Base-by-base conservation (phyloP, 129 eudicot genomes). In the Erigeron canadensis region DNA sequence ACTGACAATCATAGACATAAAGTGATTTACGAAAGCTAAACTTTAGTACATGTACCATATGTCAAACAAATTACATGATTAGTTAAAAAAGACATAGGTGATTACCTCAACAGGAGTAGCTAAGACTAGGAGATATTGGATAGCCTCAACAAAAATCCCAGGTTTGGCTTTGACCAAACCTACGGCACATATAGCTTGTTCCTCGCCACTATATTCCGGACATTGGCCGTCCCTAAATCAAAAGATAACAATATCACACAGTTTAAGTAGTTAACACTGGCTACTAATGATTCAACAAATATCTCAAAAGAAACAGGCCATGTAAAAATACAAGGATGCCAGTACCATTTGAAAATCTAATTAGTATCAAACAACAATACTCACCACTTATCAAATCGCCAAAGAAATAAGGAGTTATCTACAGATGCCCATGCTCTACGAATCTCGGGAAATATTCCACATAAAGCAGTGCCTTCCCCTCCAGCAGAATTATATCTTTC, bases 401-500 rank as follows among this genome's bases (percentile, higher is more conserved):
- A 94, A 48, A 94, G 90, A 80, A 94, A 94, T 34, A 94, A 75
- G 56, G 96, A 84, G 63, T 94, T 90, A 72, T 94, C 99, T 23
- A 94, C 97, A 9, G 99, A 87, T 54, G 99, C 99, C 99, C 99
- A 94, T 11, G 99, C 99, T 65, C 99, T 83, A 44, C 97, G 99
- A 61, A 94, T 90, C 81, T 94, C 99, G 6, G 99, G 96, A 82
- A 94, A 94, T 60, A 94, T 79, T 59, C 99, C 99, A 88, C 99
- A 94, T 71, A 94, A 74, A 41, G 99, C 99, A 64, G 93, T 87
- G 85, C 97, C 99, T 85, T 90, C 97, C 21, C 99, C 99, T 51
- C 97, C 97, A 73, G 94, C 92, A 8, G 96, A 81, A 75, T 94
- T 90, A 67, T 90, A 94, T 81, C 93, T 90, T 79, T 94, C 99